Conservation (phyloP, 2,329 filamentous ascomycete genomes). For the Pestalotiopsis fici region DNA sequence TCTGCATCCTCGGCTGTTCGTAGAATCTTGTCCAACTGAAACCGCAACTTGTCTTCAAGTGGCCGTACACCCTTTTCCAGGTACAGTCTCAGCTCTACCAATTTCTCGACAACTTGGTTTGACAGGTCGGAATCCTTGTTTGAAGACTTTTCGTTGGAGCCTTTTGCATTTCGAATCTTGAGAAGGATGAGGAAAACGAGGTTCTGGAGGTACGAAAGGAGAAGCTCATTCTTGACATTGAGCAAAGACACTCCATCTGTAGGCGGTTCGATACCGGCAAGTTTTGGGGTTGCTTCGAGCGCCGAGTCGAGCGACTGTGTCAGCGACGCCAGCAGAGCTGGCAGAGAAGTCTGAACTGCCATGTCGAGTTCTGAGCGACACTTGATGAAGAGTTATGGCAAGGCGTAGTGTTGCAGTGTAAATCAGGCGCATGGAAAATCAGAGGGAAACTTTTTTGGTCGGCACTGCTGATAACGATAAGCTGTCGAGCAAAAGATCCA, state of each 20-base stretch:
- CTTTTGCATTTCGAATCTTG: constrained; percentile 65
- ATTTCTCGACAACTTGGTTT: constrained; percentile 75
- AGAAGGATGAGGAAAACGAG: constrained; percentile 84
- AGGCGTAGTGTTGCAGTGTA: not conserved
- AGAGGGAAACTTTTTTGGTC: constrained; percentile 1
- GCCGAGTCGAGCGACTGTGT: constrained; percentile 63
- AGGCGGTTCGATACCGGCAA: constrained; percentile 68
- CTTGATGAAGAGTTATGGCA: not conserved
- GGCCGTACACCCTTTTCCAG: constrained; percentile 91
- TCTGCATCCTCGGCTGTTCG: constrained; percentile 79
- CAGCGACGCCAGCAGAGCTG: constrained; percentile 53
- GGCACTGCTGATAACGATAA: constrained; percentile 10
- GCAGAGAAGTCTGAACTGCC: constrained; percentile 50
- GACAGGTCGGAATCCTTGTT: constrained; percentile 47
- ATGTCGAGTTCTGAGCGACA: constrained; percentile 23
- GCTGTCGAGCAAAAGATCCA: too few species aligned
- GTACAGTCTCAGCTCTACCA: constrained; percentile 90
- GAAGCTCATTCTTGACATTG: constrained; percentile 95
- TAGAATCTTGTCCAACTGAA: constrained; percentile 94
- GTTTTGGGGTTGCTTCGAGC: constrained; percentile 65
- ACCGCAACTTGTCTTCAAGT: constrained; percentile 85
- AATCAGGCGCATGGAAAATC: not conserved
- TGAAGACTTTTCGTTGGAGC: constrained; percentile 16
- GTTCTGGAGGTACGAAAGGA: constrained; percentile 94
- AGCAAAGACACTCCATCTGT: constrained; percentile 90